These are phyloP conservation scores for Annulohypoxylon nitens DNA, from an alignment of 495 filamentous ascomycete species.

Conservation along the genomic window DNA sequence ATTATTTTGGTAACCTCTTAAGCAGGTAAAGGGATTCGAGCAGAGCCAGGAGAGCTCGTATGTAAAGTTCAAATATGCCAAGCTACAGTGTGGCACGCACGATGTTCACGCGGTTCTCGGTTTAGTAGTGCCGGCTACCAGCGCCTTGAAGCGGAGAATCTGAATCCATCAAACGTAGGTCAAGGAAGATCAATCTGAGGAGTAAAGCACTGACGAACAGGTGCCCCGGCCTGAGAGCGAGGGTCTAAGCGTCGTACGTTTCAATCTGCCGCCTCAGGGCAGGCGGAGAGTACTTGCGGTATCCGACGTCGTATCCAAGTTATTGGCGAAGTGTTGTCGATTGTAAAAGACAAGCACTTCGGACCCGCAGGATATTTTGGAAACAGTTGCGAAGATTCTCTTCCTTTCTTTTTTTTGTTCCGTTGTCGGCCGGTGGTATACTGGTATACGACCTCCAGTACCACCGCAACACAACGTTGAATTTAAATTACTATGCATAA, in stretches of 20 bases:
- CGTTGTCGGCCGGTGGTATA: slow-evolving; percentile 18
- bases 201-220: slow-evolving; percentile 44
- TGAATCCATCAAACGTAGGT: slow-evolving; percentile 50
- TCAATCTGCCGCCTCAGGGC: not conserved
- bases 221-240: not conserved
- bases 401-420: not conserved
- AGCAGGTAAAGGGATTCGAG: slow-evolving; percentile 60
- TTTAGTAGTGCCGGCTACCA: slow-evolving; percentile 55
- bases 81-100: not conserved
- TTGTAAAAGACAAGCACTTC: not conserved
- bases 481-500: slow-evolving; percentile 10
- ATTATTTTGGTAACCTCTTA: slow-evolving; percentile 57
- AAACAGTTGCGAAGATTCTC: slow-evolving; percentile 2
- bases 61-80: slow-evolving; percentile 31
- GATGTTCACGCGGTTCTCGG: not conserved
- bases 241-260: slow-evolving; percentile 10
- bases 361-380: slow-evolving; percentile 1
- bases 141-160: slow-evolving; percentile 48
- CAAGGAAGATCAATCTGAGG: slow-evolving; percentile 46
- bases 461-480: not conserved
- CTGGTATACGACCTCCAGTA: slow-evolving; percentile 16
- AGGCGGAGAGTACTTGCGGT: not conserved
- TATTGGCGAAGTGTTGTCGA: not conserved
- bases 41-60: slow-evolving; percentile 54
- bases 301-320: slow-evolving; percentile 16